A percentile compares a stretch with the other conserved stretches of the same genome.
phyloP scores from a whole-genome alignment of 257 asterid species.

The Lycium barbarum region DNA sequence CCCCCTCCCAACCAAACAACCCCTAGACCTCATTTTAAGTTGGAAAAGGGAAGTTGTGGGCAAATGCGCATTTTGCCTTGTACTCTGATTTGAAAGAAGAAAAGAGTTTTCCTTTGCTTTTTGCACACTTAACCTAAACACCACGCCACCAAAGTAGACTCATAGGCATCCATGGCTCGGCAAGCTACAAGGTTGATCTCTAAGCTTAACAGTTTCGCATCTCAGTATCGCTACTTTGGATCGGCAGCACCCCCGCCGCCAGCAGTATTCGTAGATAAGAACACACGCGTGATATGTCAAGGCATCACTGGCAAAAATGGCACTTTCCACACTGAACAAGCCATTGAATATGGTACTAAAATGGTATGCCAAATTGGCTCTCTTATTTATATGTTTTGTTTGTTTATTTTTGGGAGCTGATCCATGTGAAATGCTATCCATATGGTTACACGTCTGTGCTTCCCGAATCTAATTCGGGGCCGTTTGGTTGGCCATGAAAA shows the following conservation, averaged over 20 bases:
- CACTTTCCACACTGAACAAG: slow-evolving; percentile 94
- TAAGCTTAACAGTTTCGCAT: slow-evolving; percentile 38
- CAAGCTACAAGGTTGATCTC: slow-evolving; percentile 70
- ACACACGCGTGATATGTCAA: slow-evolving; percentile 93
- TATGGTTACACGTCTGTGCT: neutral
- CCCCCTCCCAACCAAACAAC: too few relatives aligned
- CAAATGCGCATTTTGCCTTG: neutral
- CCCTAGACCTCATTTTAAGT: too few relatives aligned
- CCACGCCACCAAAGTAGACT: neutral
- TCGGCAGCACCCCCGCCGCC: slow-evolving; percentile 83
- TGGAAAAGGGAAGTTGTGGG: neutral
- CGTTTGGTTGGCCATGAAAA: too few relatives aligned
- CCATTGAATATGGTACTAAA: slow-evolving; percentile 93
- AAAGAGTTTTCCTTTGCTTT: neutral
- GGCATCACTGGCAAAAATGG: slow-evolving; percentile 97
- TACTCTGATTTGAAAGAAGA: neutral
- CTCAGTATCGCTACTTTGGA: slow-evolving; percentile 72
- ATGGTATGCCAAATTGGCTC: slow-evolving; percentile 52
- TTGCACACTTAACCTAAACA: neutral
- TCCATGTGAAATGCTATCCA: neutral
- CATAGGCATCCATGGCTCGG: slow-evolving; percentile 58
- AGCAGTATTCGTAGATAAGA: slow-evolving; percentile 88
- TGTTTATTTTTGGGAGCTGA: too few relatives aligned
- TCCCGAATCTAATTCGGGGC: neutral
- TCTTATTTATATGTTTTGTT: too few relatives aligned